Conservation (phyloP, 1,284 basidiomycete species). For the Fistulina hepatica region DNA sequence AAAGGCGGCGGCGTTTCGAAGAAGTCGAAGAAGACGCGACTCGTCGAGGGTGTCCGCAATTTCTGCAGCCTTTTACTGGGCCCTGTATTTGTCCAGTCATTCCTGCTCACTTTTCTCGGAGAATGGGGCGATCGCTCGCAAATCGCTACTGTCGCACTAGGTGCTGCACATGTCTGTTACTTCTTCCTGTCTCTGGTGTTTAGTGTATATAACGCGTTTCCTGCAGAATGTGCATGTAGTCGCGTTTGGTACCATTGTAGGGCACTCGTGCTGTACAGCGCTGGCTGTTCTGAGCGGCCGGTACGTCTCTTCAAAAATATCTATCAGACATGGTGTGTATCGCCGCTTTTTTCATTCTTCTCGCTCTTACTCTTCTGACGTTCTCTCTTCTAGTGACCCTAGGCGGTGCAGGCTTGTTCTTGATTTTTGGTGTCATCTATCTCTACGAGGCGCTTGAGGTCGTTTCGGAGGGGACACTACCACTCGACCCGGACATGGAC, state of each 20-base stretch:
- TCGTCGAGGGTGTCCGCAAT: slow-evolving; percentile 69
- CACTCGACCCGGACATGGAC: too few species aligned
- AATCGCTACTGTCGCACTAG: slow-evolving; percentile 94
- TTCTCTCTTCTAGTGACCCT: slow-evolving; percentile 56
- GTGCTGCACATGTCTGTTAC: slow-evolving; percentile 77
- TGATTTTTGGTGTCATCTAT: slow-evolving; percentile 74
- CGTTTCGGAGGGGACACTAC: too few species aligned
- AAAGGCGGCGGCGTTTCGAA: slow-evolving; percentile 11
- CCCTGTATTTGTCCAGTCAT: slow-evolving; percentile 93
- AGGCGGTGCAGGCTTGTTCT: slow-evolving; percentile 73
- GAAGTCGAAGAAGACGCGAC: slow-evolving; percentile 17
- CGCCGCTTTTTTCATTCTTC: slow-evolving; percentile 5
- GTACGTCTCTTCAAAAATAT: slow-evolving; percentile 88
- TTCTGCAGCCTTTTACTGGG: slow-evolving; percentile 77
- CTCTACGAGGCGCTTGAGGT: slow-evolving; percentile 51
- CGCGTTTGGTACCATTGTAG: slow-evolving; percentile 81
- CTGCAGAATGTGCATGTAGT: slow-evolving; percentile 62
- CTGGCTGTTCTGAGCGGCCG: slow-evolving; percentile 86
- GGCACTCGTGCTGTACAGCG: slow-evolving; percentile 82
- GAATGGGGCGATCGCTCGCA: slow-evolving; percentile 99
- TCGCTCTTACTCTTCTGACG: slow-evolving; percentile 3
- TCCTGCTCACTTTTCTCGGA: slow-evolving; percentile 90
- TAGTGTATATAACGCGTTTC: not conserved
- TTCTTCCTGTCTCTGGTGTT: slow-evolving; percentile 6
- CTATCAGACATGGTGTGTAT: slow-evolving; percentile 84